A percentile compares a stretch with the other conserved stretches of the same genome.
These are phyloP conservation scores for Diversispora eburnea DNA, from an alignment of 192 early-diverging fungal species.

Conservation along the genomic window DNA sequence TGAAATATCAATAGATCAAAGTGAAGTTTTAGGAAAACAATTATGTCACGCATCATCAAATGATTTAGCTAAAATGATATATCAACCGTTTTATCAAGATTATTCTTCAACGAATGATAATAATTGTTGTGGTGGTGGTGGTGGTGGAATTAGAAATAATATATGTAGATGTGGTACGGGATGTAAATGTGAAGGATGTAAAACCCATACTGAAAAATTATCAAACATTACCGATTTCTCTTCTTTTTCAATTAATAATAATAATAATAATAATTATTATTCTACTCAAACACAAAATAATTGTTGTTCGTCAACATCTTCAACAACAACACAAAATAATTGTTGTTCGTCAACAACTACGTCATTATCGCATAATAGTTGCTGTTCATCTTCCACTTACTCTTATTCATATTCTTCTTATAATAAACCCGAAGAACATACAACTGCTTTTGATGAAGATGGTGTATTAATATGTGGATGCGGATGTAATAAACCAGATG, in stretches of 20 bases:
- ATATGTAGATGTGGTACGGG: slow-evolving; percentile 42
- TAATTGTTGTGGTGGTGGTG: slow-evolving; percentile 23
- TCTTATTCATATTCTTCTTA: slow-evolving; percentile 3
- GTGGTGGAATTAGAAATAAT: not conserved
- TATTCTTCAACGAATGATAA: not conserved
- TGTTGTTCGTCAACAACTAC: too few relatives aligned
- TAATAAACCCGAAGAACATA: slow-evolving; percentile 3
- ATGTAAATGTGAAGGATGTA: slow-evolving; percentile 39
- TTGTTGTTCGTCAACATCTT: too few relatives aligned
- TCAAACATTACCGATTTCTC: too few relatives aligned
- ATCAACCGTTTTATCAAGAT: slow-evolving; percentile 18
- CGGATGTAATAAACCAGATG: slow-evolving; percentile 53
- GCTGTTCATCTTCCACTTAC: not conserved
- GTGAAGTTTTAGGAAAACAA: slow-evolving; percentile 6
- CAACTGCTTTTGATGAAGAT: slow-evolving; percentile 38
- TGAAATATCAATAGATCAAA: not conserved
- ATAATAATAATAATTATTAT: too few relatives aligned
- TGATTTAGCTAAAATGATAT: slow-evolving; percentile 20
- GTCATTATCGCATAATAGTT: slow-evolving; percentile 25
- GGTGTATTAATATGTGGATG: slow-evolving; percentile 55
- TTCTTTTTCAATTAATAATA: too few relatives aligned
- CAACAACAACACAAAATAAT: too few relatives aligned
- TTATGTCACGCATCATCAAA: slow-evolving; percentile 5
- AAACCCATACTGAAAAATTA: slow-evolving; percentile 34
- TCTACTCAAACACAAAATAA: too few relatives aligned